These are phyloP conservation scores for Eucalyptus guilfoylei DNA, from an alignment of 345 rosid genomes.

Conservation along the genomic window DNA sequence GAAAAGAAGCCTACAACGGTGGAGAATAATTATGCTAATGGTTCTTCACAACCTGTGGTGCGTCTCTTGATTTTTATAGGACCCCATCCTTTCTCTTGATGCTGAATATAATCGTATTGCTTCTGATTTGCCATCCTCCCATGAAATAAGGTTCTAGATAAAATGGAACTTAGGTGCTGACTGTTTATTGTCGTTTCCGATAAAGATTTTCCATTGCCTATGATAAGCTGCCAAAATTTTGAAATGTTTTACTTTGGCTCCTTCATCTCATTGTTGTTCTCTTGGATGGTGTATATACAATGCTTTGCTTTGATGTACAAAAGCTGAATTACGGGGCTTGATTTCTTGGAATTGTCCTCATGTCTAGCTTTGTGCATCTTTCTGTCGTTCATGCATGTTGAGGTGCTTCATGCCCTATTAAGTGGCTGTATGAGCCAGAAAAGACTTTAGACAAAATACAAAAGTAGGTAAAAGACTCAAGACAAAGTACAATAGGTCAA, in stretches of 20 bases:
- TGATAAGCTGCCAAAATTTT: background rate
- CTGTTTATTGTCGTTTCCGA: background rate
- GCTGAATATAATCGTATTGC: background rate
- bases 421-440: background rate
- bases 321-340: background rate
- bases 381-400: background rate
- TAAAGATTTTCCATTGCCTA: background rate
- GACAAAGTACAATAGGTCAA: background rate
- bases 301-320: background rate
- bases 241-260: background rate
- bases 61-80: background rate
- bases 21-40: slow-evolving; percentile 4
- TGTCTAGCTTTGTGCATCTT: background rate
- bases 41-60: slow-evolving; percentile 34
- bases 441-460: background rate
- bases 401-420: background rate
- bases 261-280: background rate
- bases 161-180: background rate
- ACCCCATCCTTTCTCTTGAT: background rate
- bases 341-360: background rate
- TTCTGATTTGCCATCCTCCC: background rate
- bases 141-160: background rate
- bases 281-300: background rate
- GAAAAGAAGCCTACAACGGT: slow-evolving; percentile 7
- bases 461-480: background rate